phyloP scores from a whole-genome alignment of 2,329 filamentous ascomycete species.

The Scytalidium lignicola region DNA sequence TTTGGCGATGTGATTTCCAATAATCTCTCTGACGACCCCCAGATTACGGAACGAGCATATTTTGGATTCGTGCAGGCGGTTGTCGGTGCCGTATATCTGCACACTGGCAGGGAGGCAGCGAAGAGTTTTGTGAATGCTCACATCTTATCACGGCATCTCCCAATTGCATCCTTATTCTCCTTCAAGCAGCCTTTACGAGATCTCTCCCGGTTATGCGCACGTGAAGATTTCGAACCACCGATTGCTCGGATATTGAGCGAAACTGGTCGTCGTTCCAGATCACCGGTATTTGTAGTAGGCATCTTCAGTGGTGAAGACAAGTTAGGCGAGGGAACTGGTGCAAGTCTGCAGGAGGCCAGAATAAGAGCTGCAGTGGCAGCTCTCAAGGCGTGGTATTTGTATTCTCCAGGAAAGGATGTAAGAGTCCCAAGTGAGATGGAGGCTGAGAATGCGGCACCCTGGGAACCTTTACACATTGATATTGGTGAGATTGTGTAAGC shows the following conservation, averaged over 20 bases:
- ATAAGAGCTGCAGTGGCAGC: slow-evolving; percentile 76
- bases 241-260: slow-evolving; percentile 85
- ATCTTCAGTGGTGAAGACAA: slow-evolving; percentile 90
- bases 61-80: slow-evolving; percentile 78
- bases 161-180: slow-evolving; percentile 72
- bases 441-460: slow-evolving; percentile 33
- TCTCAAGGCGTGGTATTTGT: slow-evolving; percentile 93
- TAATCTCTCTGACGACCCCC: slow-evolving; percentile 18
- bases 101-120: slow-evolving; percentile 72
- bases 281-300: slow-evolving; percentile 88
- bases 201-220: slow-evolving; percentile 72
- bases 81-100: slow-evolving; percentile 78
- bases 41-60: slow-evolving; percentile 45
- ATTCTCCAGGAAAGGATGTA: slow-evolving; percentile 56
- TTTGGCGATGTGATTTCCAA: slow-evolving; percentile 62
- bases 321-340: slow-evolving; percentile 82
- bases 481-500: slow-evolving; percentile 46
- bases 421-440: slow-evolving; percentile 45
- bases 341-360: slow-evolving; percentile 72
- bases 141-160: slow-evolving; percentile 73
- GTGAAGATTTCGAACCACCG: slow-evolving; percentile 84
- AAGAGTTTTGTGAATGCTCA: slow-evolving; percentile 81
- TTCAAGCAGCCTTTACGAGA: slow-evolving; percentile 84
- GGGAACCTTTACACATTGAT: slow-evolving; percentile 52
- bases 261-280: slow-evolving; percentile 78